Base-by-base conservation (phyloP, 352 stramenopile species). In the Phytophthora citrophthora region DNA sequence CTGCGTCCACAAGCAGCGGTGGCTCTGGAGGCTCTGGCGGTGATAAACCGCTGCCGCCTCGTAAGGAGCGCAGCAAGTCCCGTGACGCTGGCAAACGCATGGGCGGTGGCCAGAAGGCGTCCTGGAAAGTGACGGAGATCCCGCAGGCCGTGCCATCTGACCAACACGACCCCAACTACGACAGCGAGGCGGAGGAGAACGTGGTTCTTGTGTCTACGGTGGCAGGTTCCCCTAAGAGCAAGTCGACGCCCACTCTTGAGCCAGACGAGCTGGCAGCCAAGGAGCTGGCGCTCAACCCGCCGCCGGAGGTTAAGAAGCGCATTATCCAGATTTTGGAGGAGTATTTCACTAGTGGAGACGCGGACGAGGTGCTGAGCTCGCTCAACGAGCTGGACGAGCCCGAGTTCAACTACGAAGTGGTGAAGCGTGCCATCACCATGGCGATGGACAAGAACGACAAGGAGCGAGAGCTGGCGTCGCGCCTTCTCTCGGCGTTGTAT, bases 381-480 rank as follows among this genome's bases (percentile, higher is more conserved):
- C 46, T 92, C 40, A 76, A 74, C 15, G 85, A 93, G 34, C 47
- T 93, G 16, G 76, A 91, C 53, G 74, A 81, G 13, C 62, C 71
- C 1, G 85, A 90, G 13, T 97, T 93, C 68, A 84, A 90, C 51
- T 97, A 96, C 64, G 89, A 97, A 61, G 72, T 99, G 39, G 93
- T 99, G 29, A 99, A 99, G 73, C 85, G 95, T 32, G 92, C 89
- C 5, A 96, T 99, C 61, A 97, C 89, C 32, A 96, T 99, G 70
- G 89, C 94, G 16, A 91, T 99, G 76, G 97, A 99, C 80, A 77
- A 74, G 59, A 63, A 77, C 54, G 69, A 74, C 59, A 77, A 77
- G 54, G 69, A 77, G 46, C 64, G 64, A 15, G 64, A 77, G 41
- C 27, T 77, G n/a, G 61, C 69, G 24, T 98, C 91, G 29, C 81